These are phyloP conservation scores for Phoma sp. DNA, from an alignment of 2,329 filamentous ascomycete species.

Conservation along the genomic window DNA sequence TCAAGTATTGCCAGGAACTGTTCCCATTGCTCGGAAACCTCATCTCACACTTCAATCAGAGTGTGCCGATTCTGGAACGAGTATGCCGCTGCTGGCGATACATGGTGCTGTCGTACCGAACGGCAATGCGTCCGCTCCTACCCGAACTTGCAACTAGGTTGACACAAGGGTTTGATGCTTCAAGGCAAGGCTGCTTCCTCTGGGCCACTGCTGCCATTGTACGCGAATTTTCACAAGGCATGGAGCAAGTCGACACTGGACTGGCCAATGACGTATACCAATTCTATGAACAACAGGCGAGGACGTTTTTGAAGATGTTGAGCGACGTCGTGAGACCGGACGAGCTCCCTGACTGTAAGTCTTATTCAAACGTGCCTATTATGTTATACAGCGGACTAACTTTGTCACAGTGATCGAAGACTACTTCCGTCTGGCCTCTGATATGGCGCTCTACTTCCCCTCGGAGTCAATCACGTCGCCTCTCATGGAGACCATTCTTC, in stretches of 20 bases:
- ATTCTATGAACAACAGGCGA: conserved; percentile 94
- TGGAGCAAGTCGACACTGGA: conserved; percentile 80
- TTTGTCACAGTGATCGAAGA: conserved; percentile 78
- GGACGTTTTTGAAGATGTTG: conserved; percentile 86
- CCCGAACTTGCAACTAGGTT: conserved; percentile 88
- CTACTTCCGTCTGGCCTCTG: conserved; percentile 91
- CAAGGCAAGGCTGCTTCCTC: conserved; percentile 94
- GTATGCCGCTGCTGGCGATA: conserved; percentile 95
- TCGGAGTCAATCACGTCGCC: conserved; percentile 80
- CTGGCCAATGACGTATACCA: conserved; percentile 88
- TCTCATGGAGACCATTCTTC: conserved; percentile 82
- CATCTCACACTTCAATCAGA: conserved; percentile 84
- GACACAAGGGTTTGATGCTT: conserved; percentile 81
- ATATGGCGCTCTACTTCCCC: conserved; percentile 92
- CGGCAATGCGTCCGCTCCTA: conserved; percentile 83
- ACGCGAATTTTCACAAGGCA: conserved; percentile 91
- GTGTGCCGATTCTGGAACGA: conserved; percentile 88
- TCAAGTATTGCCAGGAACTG: conserved; percentile 95
- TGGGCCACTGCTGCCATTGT: conserved; percentile 97
- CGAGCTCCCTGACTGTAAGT: conserved; percentile 74
- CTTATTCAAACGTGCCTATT: neutral
- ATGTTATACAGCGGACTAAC: conserved; percentile 13
- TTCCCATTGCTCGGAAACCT: conserved; percentile 88
- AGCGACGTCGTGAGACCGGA: conserved; percentile 76
- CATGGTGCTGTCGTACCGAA: conserved; percentile 96